Percentiles rank a stretch among this genome's conserved stretches.
Evolutionary conservation across 768 basidiomycete genomes (phyloP).

Genomic region (Suillus lakei): DNA sequence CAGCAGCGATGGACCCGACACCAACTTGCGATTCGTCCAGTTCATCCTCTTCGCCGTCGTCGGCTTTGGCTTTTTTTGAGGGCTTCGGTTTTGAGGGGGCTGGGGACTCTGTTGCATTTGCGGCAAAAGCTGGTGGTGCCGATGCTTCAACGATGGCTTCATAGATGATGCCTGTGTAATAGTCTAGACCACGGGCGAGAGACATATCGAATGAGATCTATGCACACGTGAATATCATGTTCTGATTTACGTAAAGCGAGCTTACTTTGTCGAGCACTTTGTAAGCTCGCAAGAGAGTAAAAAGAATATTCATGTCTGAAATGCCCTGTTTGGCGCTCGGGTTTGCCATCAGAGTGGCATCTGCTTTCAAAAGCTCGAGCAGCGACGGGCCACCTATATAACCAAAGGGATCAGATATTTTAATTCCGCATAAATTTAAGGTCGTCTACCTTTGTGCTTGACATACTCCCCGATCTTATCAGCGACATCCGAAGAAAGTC

Average conservation of each 20-base stretch:
- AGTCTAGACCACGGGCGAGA: constrained; percentile 96
- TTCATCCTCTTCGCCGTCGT: constrained; percentile 68
- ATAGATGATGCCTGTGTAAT: constrained; percentile 99
- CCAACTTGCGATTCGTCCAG: constrained; percentile 93
- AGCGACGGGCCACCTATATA: constrained; percentile 75
- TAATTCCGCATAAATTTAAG: neutral
- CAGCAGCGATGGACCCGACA: constrained; percentile 99
- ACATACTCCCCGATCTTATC: constrained; percentile 98
- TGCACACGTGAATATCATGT: neutral
- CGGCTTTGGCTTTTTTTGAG: constrained; percentile 46
- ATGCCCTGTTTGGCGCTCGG: constrained; percentile 80
- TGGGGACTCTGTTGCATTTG: constrained; percentile 52
- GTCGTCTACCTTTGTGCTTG: constrained; percentile 81
- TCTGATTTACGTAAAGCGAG: neutral
- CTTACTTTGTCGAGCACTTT: constrained; percentile 76
- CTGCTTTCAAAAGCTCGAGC: constrained; percentile 68
- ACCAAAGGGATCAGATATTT: neutral
- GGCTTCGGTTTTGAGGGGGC: constrained; percentile 40
- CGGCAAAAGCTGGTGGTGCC: constrained; percentile 81
- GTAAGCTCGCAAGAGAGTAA: constrained; percentile 82
- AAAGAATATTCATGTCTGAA: constrained; percentile 84
- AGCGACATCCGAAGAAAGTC: constrained; percentile 76
- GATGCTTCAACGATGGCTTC: constrained; percentile 94
- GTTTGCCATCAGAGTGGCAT: constrained; percentile 70
- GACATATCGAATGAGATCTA: constrained; percentile 97